Evolutionary conservation across 345 rosid species (phyloP).

Genomic region (Brassica nigra): DNA sequence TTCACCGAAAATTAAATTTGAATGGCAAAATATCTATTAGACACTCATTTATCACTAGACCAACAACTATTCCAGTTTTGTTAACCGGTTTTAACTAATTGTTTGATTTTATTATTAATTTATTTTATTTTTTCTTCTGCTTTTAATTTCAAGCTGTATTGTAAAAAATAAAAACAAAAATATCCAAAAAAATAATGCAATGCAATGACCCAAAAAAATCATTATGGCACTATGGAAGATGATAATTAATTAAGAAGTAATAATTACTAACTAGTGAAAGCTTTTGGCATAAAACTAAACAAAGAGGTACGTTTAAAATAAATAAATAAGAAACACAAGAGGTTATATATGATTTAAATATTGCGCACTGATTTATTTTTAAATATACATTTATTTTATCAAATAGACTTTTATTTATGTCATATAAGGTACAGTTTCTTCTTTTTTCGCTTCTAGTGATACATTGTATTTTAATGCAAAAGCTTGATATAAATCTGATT

Average conservation of each 20-base stretch:
- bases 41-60: too few relatives aligned
- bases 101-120: too few relatives aligned
- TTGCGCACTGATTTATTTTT: neutral
- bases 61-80: too few relatives aligned
- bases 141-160: too few relatives aligned
- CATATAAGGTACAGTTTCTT: neutral
- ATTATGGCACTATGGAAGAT: neutral
- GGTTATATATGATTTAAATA: neutral
- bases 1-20: too few relatives aligned
- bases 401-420: neutral
- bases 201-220: too few relatives aligned
- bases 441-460: neutral
- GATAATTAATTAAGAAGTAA: neutral
- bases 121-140: too few relatives aligned
- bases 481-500: neutral
- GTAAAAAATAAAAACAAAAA: too few relatives aligned
- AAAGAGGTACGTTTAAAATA: neutral
- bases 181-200: too few relatives aligned
- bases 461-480: neutral
- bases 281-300: neutral
- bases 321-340: neutral
- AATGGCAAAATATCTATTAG: too few relatives aligned
- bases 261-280: neutral
- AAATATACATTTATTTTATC: neutral
- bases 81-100: too few relatives aligned